Conservation (phyloP, 2,329 filamentous ascomycete genomes). For the Diplodia intermedia region DNA sequence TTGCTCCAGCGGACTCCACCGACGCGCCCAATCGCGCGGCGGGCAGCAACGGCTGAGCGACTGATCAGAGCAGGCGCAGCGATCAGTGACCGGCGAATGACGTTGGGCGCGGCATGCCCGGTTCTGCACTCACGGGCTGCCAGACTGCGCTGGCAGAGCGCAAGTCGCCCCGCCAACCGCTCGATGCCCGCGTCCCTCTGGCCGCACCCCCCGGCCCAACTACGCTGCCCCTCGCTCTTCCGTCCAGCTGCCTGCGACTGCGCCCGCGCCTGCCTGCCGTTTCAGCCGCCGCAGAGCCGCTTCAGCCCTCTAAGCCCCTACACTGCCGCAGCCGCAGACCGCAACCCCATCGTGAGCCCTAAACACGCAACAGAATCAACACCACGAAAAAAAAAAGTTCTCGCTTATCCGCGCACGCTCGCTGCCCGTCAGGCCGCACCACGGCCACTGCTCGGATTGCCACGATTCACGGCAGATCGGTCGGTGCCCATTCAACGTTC, state of each 20-base stretch:
- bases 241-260: conserved; percentile 24
- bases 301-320: conserved; percentile 3
- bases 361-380: background rate
- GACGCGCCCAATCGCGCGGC: conserved; percentile 24
- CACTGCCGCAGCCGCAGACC: background rate
- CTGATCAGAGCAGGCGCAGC: conserved; percentile 30
- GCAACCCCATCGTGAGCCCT: background rate
- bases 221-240: conserved; percentile 7
- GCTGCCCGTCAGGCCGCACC: conserved; percentile 19
- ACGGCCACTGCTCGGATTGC: conserved; percentile 23
- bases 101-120: conserved; percentile 26
- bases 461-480: conserved; percentile 25
- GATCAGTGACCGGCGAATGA: conserved; percentile 30
- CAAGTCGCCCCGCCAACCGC: conserved; percentile 12
- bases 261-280: conserved; percentile 17
- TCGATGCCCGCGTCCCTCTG: background rate
- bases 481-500: conserved; percentile 24
- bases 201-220: background rate
- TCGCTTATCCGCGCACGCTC: background rate
- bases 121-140: conserved; percentile 17
- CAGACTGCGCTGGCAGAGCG: conserved; percentile 16
- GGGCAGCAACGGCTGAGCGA: conserved; percentile 29
- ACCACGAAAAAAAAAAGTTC: background rate
- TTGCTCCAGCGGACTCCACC: conserved; percentile 14
- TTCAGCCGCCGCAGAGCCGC: conserved; percentile 30